Conservation (phyloP, 805 yeast genomes). For the Lipomyces sp. region DNA sequence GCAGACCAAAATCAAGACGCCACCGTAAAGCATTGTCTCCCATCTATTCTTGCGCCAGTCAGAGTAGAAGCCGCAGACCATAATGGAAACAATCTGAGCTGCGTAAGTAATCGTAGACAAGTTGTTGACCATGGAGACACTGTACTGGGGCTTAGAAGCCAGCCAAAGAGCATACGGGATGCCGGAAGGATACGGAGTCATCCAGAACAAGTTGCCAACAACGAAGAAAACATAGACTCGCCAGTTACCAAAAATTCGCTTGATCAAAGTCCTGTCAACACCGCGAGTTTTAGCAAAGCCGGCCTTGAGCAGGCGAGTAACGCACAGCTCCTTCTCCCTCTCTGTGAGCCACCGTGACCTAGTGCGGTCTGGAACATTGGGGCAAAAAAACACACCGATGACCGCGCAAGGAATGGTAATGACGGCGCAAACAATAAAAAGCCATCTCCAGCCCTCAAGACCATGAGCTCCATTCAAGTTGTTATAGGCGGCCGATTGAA, state of each 20-base stretch:
- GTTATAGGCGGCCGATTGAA: constrained; percentile 56
- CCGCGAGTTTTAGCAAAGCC: constrained; percentile 23
- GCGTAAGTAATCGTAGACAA: constrained; percentile 57
- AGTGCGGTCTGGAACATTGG: constrained; percentile 63
- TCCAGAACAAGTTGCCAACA: constrained; percentile 22
- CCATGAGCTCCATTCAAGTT: constrained; percentile 52
- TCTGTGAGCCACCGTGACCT: constrained; percentile 52
- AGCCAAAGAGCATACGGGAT: constrained; percentile 21
- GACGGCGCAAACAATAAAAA: constrained; percentile 61
- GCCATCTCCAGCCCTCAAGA: constrained; percentile 68
- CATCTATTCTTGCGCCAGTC: constrained; percentile 40
- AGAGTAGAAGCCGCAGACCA: constrained; percentile 37
- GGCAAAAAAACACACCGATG: constrained; percentile 53
- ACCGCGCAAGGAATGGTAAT: constrained; percentile 58
- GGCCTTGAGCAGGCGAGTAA: constrained; percentile 40
- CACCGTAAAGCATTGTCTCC: constrained; percentile 17
- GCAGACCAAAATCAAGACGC: constrained; percentile 17
- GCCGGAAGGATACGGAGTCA: constrained; percentile 24
- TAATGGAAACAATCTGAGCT: constrained; percentile 48
- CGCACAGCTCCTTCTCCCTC: constrained; percentile 54
- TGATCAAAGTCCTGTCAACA: constrained; percentile 11
- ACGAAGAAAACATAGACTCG: constrained; percentile 16
- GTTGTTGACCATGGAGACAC: constrained; percentile 39
- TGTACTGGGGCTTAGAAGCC: constrained; percentile 7
- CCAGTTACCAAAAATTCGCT: constrained; percentile 23